Percentiles rank a stretch among this genome's conserved stretches.
phyloP scores from a whole-genome alignment of 75 land plant genomes.

The Pseudotsuga menziesii region DNA sequence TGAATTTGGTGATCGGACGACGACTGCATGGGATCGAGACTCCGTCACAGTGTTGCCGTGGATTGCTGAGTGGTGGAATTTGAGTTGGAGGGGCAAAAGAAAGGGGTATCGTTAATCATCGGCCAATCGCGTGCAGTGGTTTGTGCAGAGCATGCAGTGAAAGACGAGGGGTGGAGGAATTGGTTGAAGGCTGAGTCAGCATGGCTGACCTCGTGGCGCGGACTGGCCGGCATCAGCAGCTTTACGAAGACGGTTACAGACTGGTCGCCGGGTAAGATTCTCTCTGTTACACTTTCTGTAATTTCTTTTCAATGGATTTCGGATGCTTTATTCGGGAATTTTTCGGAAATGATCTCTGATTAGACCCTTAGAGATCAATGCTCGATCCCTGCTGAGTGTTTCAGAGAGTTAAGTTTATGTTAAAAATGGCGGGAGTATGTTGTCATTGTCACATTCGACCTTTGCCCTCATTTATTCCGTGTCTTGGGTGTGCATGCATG shows the following conservation, averaged over 20 bases:
- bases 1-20: too few relatives aligned
- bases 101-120: too few relatives aligned
- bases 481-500: background rate
- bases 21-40: too few relatives aligned
- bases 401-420: too few relatives aligned
- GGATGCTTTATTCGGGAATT: background rate
- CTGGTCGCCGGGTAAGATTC: slow-evolving; percentile 76
- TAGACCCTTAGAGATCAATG: background rate
- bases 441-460: too few relatives aligned
- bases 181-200: slow-evolving; percentile 11
- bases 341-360: background rate
- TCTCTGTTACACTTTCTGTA: background rate
- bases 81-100: too few relatives aligned
- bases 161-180: background rate
- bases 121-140: too few relatives aligned
- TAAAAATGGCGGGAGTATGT: too few relatives aligned
- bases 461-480: background rate
- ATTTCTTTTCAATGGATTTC: background rate
- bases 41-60: too few relatives aligned
- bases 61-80: too few relatives aligned
- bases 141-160: background rate
- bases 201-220: slow-evolving; percentile 89
- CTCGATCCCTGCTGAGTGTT: background rate
- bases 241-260: slow-evolving; percentile 73
- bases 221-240: slow-evolving; percentile 93